These are phyloP conservation scores for Mycena filopes DNA, from an alignment of 768 basidiomycete genomes.

Conservation along the genomic window DNA sequence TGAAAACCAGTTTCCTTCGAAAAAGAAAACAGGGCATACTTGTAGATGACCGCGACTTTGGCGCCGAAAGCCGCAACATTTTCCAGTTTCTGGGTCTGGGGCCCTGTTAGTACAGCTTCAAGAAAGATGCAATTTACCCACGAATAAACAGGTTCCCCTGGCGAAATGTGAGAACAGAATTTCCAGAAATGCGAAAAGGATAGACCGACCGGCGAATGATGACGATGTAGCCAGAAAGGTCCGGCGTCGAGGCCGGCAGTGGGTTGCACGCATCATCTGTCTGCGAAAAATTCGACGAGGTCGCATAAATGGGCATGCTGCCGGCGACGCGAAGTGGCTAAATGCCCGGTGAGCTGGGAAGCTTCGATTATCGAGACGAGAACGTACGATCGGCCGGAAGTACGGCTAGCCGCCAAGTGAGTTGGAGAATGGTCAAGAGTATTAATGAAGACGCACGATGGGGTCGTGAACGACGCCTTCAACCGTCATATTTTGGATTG, in stretches of 20 bases:
- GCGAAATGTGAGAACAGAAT: too few relatives aligned
- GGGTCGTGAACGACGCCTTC: slow-evolving; percentile 23
- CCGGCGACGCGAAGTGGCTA: slow-evolving; percentile 46
- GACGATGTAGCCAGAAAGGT: slow-evolving; percentile 51
- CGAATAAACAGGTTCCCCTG: slow-evolving; percentile 55
- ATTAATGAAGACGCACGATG: slow-evolving; percentile 19
- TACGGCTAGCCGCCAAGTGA: slow-evolving; percentile 39
- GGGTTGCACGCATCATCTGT: slow-evolving; percentile 54
- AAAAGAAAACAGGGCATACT: slow-evolving; percentile 42
- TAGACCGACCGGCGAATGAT: too few relatives aligned
- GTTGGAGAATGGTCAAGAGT: too few relatives aligned
- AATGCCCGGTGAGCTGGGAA: too few relatives aligned
- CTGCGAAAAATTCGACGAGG: slow-evolving; percentile 50
- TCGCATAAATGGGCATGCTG: slow-evolving; percentile 51
- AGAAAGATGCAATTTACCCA: slow-evolving; percentile 20
- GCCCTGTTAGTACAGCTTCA: not conserved
- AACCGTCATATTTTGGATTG: slow-evolving; percentile 26
- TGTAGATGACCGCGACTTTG: slow-evolving; percentile 47
- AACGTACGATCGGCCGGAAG: too few relatives aligned
- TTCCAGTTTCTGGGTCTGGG: slow-evolving; percentile 48
- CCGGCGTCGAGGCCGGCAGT: slow-evolving; percentile 49
- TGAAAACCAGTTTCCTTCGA: not conserved
- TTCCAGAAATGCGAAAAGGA: too few relatives aligned
- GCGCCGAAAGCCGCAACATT: slow-evolving; percentile 50
- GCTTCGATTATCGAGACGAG: too few relatives aligned